Percentiles rank a stretch among this genome's conserved stretches.
phyloP scores from a whole-genome alignment of 139 green algal genomes.

The Ettlia oleoabundans region DNA sequence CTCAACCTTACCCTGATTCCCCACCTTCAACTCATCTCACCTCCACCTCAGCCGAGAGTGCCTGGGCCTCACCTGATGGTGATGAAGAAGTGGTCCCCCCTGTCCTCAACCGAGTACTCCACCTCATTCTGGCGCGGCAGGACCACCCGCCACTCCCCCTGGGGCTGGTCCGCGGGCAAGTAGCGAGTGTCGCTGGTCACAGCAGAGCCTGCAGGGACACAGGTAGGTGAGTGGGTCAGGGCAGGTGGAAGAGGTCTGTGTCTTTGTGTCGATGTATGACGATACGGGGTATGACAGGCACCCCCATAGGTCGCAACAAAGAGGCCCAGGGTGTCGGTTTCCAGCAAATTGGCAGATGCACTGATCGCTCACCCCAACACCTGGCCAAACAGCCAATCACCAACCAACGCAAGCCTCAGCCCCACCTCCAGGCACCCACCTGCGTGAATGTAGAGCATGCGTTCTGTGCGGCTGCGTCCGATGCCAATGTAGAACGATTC shows the following conservation, averaged over 20 bases:
- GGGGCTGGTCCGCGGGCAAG: slow-evolving; percentile 67
- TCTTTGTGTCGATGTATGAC: not conserved
- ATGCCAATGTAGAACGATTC: slow-evolving; percentile 83
- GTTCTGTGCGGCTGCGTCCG: slow-evolving; percentile 56
- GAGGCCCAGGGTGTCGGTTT: no score
- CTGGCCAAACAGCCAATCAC: no score
- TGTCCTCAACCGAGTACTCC: slow-evolving; percentile 75
- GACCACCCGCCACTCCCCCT: slow-evolving; percentile 59
- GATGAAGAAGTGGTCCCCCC: slow-evolving; percentile 67
- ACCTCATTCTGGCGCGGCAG: slow-evolving; percentile 67
- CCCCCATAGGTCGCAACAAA: not conserved
- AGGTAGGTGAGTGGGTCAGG: not conserved
- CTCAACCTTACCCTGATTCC: no score
- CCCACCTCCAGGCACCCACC: slow-evolving; percentile 9
- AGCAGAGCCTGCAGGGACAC: slow-evolving; percentile 60
- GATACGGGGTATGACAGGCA: not conserved
- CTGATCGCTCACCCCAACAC: no score
- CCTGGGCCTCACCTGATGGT: slow-evolving; percentile 32
- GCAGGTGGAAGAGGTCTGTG: not conserved
- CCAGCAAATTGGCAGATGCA: no score
- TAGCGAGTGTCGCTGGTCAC: slow-evolving; percentile 79
- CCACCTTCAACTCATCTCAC: no score
- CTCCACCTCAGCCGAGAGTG: not conserved
- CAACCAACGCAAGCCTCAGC: no score
- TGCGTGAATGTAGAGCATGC: slow-evolving; percentile 70